Evolutionary conservation across 1,139 yeast species (phyloP), one percentile per base, ranked within the genome.

Genomic region (Saccharomyces uvarum): DNA sequence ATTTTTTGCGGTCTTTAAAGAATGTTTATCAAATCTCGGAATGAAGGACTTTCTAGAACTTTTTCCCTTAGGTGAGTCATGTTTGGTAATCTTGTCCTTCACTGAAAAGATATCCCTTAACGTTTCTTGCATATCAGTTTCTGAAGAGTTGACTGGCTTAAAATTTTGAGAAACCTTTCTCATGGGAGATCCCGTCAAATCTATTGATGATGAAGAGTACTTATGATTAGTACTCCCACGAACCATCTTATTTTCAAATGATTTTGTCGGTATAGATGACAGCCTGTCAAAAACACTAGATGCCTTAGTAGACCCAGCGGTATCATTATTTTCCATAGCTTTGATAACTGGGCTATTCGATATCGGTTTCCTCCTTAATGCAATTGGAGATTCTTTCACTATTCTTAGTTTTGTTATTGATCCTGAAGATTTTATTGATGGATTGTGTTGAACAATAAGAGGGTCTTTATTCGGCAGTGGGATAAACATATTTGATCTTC

Each of bases 401-500:
- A 32, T 26, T 32, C 44, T 31, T 28, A 31, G 29, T 29, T 51
- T 50, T 32, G 47, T 53, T 44, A 41, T 51, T 27, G 51, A 46
- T 19, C 51, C 33, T 9, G 56, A 26, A 28, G 57, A 48, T 42
- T 56, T 49, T 28, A 41, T 44, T 47, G 51, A 32, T n/a, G 42
- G 11, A n/a, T 14, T 27, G n/a, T 54, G 59, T 48, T 58, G 63
- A 2, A 67, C 64, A 7, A 66, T 56, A 13, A 68, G 54, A n/a
- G 70, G 70, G 54, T 67, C 69, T 54, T 68, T 68, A 38, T 61
- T 64, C 1, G 72, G 72, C 42, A 68, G 54, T 4, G 72, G 72
- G 3, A 66, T 65, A 57, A 67, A 68, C 68, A 68, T 63, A 53
- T 67, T 67, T 4, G 70, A 65, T 49, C 69, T 62, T 50, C 70